Evolutionary conservation across 192 early-diverging fungal species (phyloP).

Genomic region (Backusella mclennaniae): DNA sequence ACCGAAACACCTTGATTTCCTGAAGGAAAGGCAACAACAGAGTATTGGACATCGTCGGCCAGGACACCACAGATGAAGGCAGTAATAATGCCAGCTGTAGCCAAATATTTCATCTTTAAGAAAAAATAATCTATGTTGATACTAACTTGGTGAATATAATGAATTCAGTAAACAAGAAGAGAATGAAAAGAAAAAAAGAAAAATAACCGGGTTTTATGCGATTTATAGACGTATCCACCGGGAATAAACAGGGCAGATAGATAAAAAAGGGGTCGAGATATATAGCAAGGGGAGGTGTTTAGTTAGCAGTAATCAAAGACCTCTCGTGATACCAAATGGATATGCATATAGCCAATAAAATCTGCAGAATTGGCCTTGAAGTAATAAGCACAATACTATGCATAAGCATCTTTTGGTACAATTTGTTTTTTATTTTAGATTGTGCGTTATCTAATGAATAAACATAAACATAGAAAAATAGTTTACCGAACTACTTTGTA

Average conservation of each 20-base stretch:
- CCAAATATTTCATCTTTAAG: slow-evolving; percentile 21
- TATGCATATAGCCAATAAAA: neutral
- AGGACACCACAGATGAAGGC: slow-evolving; percentile 3
- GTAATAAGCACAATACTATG: neutral
- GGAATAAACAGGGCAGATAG: neutral
- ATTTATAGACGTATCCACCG: neutral
- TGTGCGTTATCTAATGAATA: neutral
- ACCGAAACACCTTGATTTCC: slow-evolving; percentile 25
- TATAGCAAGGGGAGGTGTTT: neutral
- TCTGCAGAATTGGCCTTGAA: neutral
- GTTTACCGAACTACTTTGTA: no score
- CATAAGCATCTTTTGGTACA: neutral
- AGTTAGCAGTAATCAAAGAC: neutral
- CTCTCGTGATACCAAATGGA: slow-evolving; percentile 5
- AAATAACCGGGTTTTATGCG: neutral
- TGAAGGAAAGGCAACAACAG: slow-evolving; percentile 35
- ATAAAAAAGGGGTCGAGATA: neutral
- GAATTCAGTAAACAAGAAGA: neutral
- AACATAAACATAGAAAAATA: neutral
- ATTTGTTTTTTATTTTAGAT: slow-evolving; percentile 2
- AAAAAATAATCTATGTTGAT: neutral
- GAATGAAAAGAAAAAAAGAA: neutral
- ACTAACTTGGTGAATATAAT: neutral
- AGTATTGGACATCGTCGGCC: slow-evolving; percentile 32
- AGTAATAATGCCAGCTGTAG: slow-evolving; percentile 10